Evolutionary conservation across 768 basidiomycete species (phyloP), one percentile per base, ranked within the genome.

Genomic region (Kwoniella botswanensis): DNA sequence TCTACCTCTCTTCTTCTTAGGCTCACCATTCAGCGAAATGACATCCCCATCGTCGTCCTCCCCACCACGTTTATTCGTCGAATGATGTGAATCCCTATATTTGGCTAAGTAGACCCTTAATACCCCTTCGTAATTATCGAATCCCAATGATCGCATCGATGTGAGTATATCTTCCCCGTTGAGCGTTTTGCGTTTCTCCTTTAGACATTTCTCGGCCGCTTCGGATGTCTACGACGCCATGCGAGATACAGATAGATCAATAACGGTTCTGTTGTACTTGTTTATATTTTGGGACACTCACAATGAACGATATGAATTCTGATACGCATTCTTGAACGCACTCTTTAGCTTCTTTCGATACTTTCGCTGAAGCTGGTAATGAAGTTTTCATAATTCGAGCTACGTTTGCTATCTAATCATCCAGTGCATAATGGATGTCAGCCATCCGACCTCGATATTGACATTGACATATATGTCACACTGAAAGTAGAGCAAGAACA

Each of bases 291-390:
- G 35, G 24, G 13, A 26, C 1, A 82, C 84, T 59, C 35, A 84
- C 84, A 85, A 98, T 94, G 87, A 98, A 98, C 76, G 90, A 90
- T 83, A 98, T 98, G 86, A 97, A 98, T 85, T 98, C 96, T 54
- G 92, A 94, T 67, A 97, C 93, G 84, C 95, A 97, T 85, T 98
- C 96, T 83, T 98, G 96, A 54, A 98, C 93, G 84, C 93, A 94
- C 85, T 98, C 96, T 82, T 98, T 98, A 56, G 94, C 94, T 84
- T 98, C 96, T 84, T 98, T 98, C 9, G 93, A 92, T 78, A 98
- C 96, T 85, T 98, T 98, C 54, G 96, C 93, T 21, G 91, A 91
- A 0, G 90, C 85, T 0, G 96, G 95, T 2, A 98, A 90, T 12
- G 93, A 88, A 54, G 90, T 86, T 84, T 98, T 98, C 95, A 98